Percentiles rank a stretch among this genome's conserved stretches.
Evolutionary conservation across 2,329 filamentous ascomycete species (phyloP).

Genomic region (Fusarium haematococcum): DNA sequence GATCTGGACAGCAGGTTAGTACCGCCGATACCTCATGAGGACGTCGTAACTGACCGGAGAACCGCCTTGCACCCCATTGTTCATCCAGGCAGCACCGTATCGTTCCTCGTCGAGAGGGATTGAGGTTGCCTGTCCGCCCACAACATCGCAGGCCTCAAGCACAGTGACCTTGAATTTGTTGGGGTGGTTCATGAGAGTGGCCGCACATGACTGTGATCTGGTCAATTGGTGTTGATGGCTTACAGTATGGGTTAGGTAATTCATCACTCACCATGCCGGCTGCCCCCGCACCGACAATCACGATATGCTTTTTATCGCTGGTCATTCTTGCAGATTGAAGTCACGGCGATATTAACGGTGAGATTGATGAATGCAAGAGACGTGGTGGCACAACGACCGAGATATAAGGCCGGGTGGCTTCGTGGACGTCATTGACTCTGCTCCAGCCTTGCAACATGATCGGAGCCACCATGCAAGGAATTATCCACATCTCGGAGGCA

Average conservation of each 20-base stretch:
- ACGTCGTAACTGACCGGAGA: slow-evolving; percentile 44
- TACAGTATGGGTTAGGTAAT: not conserved
- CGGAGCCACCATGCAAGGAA: not conserved
- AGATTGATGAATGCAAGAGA: not conserved
- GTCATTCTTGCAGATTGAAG: not conserved
- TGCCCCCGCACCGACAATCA: slow-evolving; percentile 72
- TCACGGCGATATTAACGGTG: not conserved
- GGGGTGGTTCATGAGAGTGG: slow-evolving; percentile 73
- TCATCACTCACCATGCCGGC: slow-evolving; percentile 65
- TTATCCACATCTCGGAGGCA: not conserved
- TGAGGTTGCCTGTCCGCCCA: slow-evolving; percentile 71
- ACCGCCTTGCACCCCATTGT: slow-evolving; percentile 73
- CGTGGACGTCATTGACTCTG: slow-evolving; percentile 33
- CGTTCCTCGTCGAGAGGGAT: slow-evolving; percentile 67
- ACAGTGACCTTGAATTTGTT: slow-evolving; percentile 75
- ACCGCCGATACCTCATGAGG: not conserved
- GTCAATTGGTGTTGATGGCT: not conserved
- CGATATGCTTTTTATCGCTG: slow-evolving; percentile 58
- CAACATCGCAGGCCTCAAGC: slow-evolving; percentile 68
- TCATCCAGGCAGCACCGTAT: slow-evolving; percentile 70
- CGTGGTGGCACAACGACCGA: not conserved
- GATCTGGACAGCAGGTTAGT: slow-evolving; percentile 55
- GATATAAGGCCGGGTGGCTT: slow-evolving; percentile 1
- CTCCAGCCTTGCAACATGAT: not conserved
- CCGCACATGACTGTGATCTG: slow-evolving; percentile 67